These are phyloP conservation scores for Agaricus blazei DNA, from an alignment of 768 basidiomycete species.

Conservation along the genomic window DNA sequence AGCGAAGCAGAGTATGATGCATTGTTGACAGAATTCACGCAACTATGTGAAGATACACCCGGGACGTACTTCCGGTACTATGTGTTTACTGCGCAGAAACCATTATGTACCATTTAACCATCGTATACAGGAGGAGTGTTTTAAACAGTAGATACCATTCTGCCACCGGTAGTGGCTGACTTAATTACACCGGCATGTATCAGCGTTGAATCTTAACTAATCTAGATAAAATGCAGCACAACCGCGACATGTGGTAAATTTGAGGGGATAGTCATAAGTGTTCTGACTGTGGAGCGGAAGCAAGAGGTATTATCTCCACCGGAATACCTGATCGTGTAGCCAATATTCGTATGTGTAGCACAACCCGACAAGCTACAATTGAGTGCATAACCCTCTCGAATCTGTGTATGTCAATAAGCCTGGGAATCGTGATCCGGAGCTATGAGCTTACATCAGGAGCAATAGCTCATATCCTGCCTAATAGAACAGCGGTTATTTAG, in stretches of 20 bases:
- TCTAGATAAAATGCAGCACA: too few species aligned
- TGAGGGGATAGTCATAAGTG: too few species aligned
- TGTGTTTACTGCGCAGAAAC: constrained; percentile 1
- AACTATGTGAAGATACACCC: constrained; percentile 4
- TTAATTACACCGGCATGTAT: too few species aligned
- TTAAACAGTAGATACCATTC: too few species aligned
- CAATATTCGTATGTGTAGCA: constrained; percentile 2
- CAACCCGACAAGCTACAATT: neutral
- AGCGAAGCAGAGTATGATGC: constrained; percentile 11
- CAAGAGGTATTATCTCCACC: too few species aligned
- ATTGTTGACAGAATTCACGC: neutral
- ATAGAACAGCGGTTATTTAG: neutral
- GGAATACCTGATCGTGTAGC: too few species aligned
- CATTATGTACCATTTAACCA: neutral
- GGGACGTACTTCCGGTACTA: neutral
- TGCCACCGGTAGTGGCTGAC: too few species aligned
- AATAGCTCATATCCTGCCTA: neutral
- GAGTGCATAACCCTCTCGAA: constrained; percentile 1
- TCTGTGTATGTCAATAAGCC: neutral
- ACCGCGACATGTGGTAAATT: too few species aligned
- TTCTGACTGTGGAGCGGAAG: too few species aligned
- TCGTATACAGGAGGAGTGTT: too few species aligned
- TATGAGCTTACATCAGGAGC: neutral
- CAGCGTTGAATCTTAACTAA: too few species aligned
- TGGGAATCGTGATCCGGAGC: neutral